These are phyloP conservation scores for Pseudocercospora crystallina DNA, from an alignment of 2,329 filamentous ascomycete species.

Conservation along the genomic window DNA sequence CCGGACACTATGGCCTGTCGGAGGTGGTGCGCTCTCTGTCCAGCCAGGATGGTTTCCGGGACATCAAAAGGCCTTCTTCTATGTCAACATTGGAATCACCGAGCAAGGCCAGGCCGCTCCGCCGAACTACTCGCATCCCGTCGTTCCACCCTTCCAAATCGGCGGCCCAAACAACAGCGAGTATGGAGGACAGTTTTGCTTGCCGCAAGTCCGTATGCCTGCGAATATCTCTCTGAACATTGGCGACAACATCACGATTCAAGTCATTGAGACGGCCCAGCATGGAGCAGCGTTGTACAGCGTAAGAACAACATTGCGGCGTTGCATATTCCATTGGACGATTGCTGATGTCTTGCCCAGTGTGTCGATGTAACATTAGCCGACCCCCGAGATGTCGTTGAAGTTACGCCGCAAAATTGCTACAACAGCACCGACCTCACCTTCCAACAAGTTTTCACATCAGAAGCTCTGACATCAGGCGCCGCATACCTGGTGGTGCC, in stretches of 20 bases:
- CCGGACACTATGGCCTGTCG: constrained; percentile 87
- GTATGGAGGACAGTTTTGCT: constrained; percentile 79
- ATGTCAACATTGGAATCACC: constrained; percentile 84
- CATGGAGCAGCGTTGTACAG: constrained; percentile 83
- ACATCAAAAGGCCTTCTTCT: constrained; percentile 77
- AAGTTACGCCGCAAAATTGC: constrained; percentile 81
- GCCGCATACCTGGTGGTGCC: constrained; percentile 6
- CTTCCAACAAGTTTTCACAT: constrained; percentile 74
- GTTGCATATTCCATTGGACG: neutral
- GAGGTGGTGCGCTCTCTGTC: constrained; percentile 81
- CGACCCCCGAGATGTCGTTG: constrained; percentile 70
- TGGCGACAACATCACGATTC: constrained; percentile 89
- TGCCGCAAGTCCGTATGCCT: constrained; percentile 86
- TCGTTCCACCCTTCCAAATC: constrained; percentile 79
- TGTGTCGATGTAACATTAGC: constrained; percentile 94
- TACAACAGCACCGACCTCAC: constrained; percentile 78
- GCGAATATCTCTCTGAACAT: constrained; percentile 64
- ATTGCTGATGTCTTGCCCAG: too few species aligned
- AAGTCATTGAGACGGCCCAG: constrained; percentile 77
- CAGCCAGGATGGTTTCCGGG: constrained; percentile 97
- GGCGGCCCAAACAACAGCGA: constrained; percentile 75
- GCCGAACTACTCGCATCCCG: constrained; percentile 80
- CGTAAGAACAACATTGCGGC: constrained; percentile 50
- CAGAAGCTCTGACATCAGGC: constrained; percentile 31
- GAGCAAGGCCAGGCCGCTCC: constrained; percentile 54